These are phyloP conservation scores for Ganoderma leucocontextum DNA, from an alignment of 1,284 basidiomycete genomes.

Conservation along the genomic window DNA sequence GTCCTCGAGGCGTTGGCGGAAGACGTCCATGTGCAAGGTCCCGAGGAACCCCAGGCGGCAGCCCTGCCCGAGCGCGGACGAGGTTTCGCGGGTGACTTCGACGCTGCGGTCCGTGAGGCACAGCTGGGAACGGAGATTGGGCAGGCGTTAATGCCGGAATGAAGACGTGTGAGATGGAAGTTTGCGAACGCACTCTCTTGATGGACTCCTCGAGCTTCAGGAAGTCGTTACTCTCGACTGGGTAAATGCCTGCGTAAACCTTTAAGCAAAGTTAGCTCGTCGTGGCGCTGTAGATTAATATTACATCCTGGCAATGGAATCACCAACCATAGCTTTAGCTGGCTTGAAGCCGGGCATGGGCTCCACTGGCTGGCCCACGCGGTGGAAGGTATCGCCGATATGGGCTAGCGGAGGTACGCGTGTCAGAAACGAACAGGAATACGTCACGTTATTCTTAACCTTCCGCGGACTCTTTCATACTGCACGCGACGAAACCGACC, in stretches of 20 bases:
- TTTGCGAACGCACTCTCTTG: conserved; percentile 68
- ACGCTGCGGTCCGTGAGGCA: conserved; percentile 91
- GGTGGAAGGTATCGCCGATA: conserved; percentile 94
- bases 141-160: conserved; percentile 12
- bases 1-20: conserved; percentile 95
- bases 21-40: conserved; percentile 97
- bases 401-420: conserved; percentile 60
- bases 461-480: conserved; percentile 99
- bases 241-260: conserved; percentile 97
- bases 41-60: conserved; percentile 96
- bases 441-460: conserved; percentile 55
- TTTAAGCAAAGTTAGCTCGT: conserved; percentile 40
- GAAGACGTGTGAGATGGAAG: conserved; percentile 21
- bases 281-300: conserved; percentile 4
- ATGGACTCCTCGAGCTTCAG: conserved; percentile 96
- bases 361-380: conserved; percentile 77
- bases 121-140: conserved; percentile 56
- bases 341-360: conserved; percentile 94
- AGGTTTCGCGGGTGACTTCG: conserved; percentile 92
- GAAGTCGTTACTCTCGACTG: conserved; percentile 92
- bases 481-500: conserved; percentile 92
- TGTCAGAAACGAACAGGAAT: conserved; percentile 22
- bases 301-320: not conserved
- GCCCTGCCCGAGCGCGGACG: conserved; percentile 94
- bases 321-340: conserved; percentile 89